Conservation (phyloP, 139 green algal species). For the Coccomyxa sp. region DNA sequence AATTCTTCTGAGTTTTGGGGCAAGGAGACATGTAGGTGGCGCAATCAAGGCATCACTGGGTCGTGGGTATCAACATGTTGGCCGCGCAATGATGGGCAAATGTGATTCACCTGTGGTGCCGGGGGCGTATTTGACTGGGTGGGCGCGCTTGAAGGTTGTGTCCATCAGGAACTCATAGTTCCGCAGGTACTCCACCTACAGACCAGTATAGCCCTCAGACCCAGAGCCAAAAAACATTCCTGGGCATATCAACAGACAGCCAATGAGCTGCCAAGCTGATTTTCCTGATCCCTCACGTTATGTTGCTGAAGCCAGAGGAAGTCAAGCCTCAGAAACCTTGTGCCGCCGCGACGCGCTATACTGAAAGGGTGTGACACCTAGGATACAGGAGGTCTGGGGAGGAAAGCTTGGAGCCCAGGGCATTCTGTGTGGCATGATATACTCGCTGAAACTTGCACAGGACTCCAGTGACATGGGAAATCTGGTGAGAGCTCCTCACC, state of each 20-base stretch:
- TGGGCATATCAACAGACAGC: background rate
- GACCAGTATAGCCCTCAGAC: too few species aligned
- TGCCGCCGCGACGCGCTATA: background rate
- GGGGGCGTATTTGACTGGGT: slow-evolving; percentile 62
- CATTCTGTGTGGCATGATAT: background rate
- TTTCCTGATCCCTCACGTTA: background rate
- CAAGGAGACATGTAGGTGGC: background rate
- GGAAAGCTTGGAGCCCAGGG: background rate
- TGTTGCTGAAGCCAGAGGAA: too few species aligned
- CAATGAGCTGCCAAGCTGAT: background rate
- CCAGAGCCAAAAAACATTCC: too few species aligned
- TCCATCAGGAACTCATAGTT: slow-evolving; percentile 84
- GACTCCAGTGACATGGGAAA: background rate
- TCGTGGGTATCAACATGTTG: too few species aligned
- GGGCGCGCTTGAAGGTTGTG: slow-evolving; percentile 83
- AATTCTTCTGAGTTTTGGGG: background rate
- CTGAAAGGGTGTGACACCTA: background rate
- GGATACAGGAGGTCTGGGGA: background rate
- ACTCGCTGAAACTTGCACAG: too few species aligned
- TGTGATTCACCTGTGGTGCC: slow-evolving; percentile 74
- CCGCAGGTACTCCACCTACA: slow-evolving; percentile 76
- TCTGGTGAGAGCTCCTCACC: slow-evolving; percentile 14
- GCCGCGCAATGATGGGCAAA: too few species aligned
- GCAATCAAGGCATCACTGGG: too few species aligned
- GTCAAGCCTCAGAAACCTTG: too few species aligned